Evolutionary conservation across 106 monocot species (phyloP), one percentile per base, ranked within the genome.

Genomic region (Platanthera zijinensis): DNA sequence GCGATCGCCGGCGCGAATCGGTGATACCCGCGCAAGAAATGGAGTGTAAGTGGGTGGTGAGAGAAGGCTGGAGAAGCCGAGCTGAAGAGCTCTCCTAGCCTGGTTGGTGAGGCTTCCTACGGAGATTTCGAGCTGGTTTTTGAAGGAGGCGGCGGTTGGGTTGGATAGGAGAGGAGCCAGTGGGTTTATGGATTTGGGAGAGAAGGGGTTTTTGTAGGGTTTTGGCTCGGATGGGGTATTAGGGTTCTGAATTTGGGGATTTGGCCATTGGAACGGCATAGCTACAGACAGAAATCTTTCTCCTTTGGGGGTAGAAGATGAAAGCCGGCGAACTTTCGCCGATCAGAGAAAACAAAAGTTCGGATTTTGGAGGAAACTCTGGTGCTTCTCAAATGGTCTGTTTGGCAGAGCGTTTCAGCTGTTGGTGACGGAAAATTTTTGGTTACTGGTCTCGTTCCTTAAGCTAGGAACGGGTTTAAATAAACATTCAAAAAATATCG

Each of bases 1-100:
- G 25, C n/a, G 25, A 18, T 30, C 12, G 19, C 15, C 70, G 10
- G 69, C 5, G 49, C 63, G 51, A 25, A 50, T 22, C 3, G 47
- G 45, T 9, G 77, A 46, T 18, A 82, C 79, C 71, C 72, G 80
- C 32, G 81, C 83, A 80, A 69, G 72, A 17, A 15, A 32, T 12
- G 75, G 77, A 18, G 15, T 47, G 7, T 11, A 21, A 45, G n/a
- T 49, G 15, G 75, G 56, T 13, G 48, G 76, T 8, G 46, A 18
- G 45, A 5, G 7, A 9, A 47, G 21, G 57, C 18, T 46, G 47
- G 51, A 73, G 14, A 46, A 54, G 39, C 46, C 39, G 5, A 56
- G 45, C 14, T 53, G 57, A 50, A 51, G 72, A 51, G 22, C 51
- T 72, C 72, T 51, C 72, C 50, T 50, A n/a, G 50, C 48, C 45